These are phyloP conservation scores for Ophiostoma sp. DNA, from an alignment of 2,329 filamentous ascomycete species.

Conservation along the genomic window DNA sequence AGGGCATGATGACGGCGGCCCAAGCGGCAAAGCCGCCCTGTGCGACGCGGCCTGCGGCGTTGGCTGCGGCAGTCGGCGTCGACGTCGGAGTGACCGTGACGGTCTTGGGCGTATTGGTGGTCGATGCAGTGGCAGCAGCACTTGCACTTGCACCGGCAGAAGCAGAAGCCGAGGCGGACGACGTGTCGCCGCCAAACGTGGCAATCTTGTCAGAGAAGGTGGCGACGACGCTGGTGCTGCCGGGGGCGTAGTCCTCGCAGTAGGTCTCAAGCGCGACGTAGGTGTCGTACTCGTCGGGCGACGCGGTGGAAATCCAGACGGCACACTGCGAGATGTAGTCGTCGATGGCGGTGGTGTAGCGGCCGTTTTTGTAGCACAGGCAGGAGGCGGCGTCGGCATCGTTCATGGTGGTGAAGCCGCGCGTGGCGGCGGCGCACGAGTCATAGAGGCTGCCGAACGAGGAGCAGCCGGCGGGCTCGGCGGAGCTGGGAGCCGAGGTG, in stretches of 20 bases:
- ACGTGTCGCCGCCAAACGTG: constrained; percentile 18
- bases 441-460: constrained; percentile 26
- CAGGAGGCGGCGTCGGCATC: constrained; percentile 27
- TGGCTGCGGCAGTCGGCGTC: constrained; percentile 7
- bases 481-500: not conserved
- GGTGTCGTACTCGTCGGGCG: constrained; percentile 24
- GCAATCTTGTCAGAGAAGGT: constrained; percentile 4
- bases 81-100: constrained; percentile 19
- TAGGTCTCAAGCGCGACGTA: constrained; percentile 25
- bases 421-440: constrained; percentile 27
- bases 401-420: constrained; percentile 22
- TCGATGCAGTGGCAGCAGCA: not conserved
- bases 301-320: constrained; percentile 27
- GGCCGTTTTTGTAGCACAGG: constrained; percentile 28
- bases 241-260: constrained; percentile 24
- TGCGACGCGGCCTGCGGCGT: not conserved
- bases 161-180: constrained; percentile 4
- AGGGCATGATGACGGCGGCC: constrained; percentile 21
- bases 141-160: not conserved
- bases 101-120: constrained; percentile 16
- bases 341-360: constrained; percentile 30
- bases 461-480: constrained; percentile 28
- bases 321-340: constrained; percentile 29
- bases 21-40: constrained; percentile 17
- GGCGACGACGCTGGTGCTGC: not conserved